These are phyloP conservation scores for Pichia sp. DNA, from an alignment of 1,139 yeast species.

Conservation along the genomic window DNA sequence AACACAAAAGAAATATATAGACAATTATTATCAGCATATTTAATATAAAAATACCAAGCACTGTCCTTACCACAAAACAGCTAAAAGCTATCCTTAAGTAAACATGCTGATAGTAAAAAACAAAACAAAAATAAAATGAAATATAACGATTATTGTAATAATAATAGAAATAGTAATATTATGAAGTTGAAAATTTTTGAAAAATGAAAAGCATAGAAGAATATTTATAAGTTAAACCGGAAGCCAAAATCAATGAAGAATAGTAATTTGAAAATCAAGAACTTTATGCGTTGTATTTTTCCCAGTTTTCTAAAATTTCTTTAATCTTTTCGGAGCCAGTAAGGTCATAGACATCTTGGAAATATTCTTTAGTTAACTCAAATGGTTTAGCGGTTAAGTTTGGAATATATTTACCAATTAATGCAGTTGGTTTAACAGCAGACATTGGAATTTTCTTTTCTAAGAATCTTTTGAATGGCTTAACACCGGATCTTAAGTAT, in stretches of 20 bases:
- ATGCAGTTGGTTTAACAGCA: conserved; percentile 89
- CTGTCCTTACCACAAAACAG: conserved; percentile 21
- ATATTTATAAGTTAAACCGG: not conserved
- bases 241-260: conserved; percentile 3
- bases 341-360: conserved; percentile 87
- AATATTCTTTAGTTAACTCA: conserved; percentile 90
- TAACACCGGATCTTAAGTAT: conserved; percentile 94
- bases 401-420: conserved; percentile 94
- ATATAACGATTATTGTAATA: not conserved
- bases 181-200: not conserved
- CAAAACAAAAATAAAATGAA: conserved; percentile 1
- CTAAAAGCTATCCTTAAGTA: not conserved
- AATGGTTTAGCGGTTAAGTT: conserved; percentile 98
- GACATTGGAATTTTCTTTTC: conserved; percentile 92
- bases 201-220: not conserved
- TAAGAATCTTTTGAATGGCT: conserved; percentile 97
- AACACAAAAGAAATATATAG: conserved; percentile 7
- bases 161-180: not conserved
- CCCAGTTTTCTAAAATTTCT: conserved; percentile 92
- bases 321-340: conserved; percentile 90
- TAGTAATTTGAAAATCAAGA: not conserved
- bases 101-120: not conserved
- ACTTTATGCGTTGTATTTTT: conserved; percentile 48
- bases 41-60: not conserved
- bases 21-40: not conserved